Percentiles rank a stretch among this genome's conserved stretches.
phyloP scores from a whole-genome alignment of 164 flowering plant genomes.

The Macadamia integrifolia region DNA sequence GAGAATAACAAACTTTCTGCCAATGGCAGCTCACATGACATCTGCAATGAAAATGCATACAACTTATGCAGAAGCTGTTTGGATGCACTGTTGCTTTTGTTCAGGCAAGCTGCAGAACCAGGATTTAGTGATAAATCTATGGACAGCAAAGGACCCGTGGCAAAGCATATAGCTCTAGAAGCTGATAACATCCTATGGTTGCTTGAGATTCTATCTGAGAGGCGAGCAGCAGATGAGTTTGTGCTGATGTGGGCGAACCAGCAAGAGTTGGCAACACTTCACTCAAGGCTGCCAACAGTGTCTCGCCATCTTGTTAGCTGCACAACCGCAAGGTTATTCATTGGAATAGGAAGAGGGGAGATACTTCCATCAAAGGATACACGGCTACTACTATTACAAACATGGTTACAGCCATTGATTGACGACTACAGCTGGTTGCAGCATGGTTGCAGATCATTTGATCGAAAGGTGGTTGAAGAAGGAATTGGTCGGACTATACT shows the following conservation, averaged over 20 bases:
- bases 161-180: conserved; percentile 54
- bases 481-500: conserved; percentile 92
- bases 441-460: conserved; percentile 79
- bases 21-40: conserved; percentile 35
- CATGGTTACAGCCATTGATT: conserved; percentile 93
- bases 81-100: conserved; percentile 38
- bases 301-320: conserved; percentile 78
- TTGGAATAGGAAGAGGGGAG: conserved; percentile 91
- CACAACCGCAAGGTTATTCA: conserved; percentile 76
- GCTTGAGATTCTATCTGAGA: conserved; percentile 75
- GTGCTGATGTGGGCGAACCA: conserved; percentile 72
- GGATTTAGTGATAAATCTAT: conserved; percentile 32
- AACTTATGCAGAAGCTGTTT: conserved; percentile 56
- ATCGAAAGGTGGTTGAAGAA: conserved; percentile 87
- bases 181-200: conserved; percentile 92
- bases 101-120: conserved; percentile 60
- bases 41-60: conserved; percentile 51
- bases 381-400: conserved; percentile 53
- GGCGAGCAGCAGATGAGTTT: conserved; percentile 78
- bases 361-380: conserved; percentile 77
- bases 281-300: conserved; percentile 51
- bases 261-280: conserved; percentile 66
- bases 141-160: conserved; percentile 42
- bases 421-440: conserved; percentile 88
- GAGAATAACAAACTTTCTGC: conserved; percentile 41